Base-by-base conservation (phyloP, 2,329 filamentous ascomycete genomes). In the Colletotrichum gigasporum region DNA sequence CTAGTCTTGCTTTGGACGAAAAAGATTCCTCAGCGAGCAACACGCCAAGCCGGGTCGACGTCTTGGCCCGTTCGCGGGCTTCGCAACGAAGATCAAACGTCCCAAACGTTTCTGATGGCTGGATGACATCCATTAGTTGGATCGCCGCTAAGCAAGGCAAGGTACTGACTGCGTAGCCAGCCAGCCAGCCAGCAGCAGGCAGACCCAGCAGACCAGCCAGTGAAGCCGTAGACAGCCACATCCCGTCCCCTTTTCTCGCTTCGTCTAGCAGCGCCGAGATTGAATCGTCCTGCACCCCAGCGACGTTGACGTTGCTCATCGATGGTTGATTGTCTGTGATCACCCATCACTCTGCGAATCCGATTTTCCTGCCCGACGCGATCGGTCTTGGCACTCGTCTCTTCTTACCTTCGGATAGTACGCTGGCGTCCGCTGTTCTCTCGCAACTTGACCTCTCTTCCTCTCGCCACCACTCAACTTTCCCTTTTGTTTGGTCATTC, bases 371-470 rank as follows among this genome's bases (percentile, higher is more conserved):
- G 58, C 35, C 30, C 28, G 34, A 44, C 53, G 61, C 48, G 50
- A 65, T 65, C 42, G n/a, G 16, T 18, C 62, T 65, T 61, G 58
- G 56, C 62, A 57, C 28, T 65, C 57, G 58, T 63, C 62, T 63
- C 58, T 65, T 65, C 62, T 65, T 65, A 51, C 62, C 57, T 37
- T 51, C 61, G 37, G 34, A 54, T 41, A 45, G 53, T 16, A 39
- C 42, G 42, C 62, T 47, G 50, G 30, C 20, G 22, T 30, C 48
- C 34, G 22, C 24, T 16, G 28, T 45, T 22, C 50, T 18, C 20
- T 44, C 39, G n/a, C 22, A 20, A 12, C 12, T 34, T 34, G 30
- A 34, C 10, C 37, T 35, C 30, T 58, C 28, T 51, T 34, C 10
- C 11, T 48, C 51, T 34, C 39, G 34, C n/a, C n/a, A n/a, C n/a